Base-by-base conservation (phyloP, 306 rosid species). In the Prunus salicina region DNA sequence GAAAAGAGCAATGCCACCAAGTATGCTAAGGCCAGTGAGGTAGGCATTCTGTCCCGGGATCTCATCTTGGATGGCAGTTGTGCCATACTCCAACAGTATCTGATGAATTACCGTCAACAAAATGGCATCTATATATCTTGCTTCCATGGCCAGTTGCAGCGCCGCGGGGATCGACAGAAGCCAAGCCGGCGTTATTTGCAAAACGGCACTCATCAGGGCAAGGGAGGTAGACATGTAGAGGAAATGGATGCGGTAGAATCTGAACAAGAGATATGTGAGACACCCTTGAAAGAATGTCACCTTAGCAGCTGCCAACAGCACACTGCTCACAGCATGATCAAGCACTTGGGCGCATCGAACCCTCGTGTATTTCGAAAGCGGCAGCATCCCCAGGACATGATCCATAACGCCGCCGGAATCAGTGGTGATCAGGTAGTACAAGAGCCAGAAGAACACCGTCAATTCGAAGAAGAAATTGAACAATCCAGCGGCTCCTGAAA, bases 21-120 rank as follows among this genome's bases (percentile, higher is more conserved):
- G 85, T 52, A 84, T 84, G 79, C 88, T 81, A 12, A 84, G 85
- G 53, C 83, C 83, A 0, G 81, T 81, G 73, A 84, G 64, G 79
- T 84, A 81, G 28, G 85, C 83, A 66, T 64, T 84, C n/a, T 84
- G 85, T 24, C 85, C 83, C 1, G 76, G 88, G 5, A 84, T 84
- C 76, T 84, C 88, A 65, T 78, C 83, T 75, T 84, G 85, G 68
- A 81, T 84, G 2, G 85, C 88, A 20, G 28, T 2, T 12, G 85
- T 74, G 13, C 83, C 85, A 32, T 66, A 81, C 9, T 84, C 85
- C 85, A 84, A 46, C 18, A 81, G n/a, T 52, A 81, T 53, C 52
- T 81, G 85, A 71, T 84, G 88, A 38, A 84, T 7, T 18, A n/a
- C 22, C 2, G 83, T 81, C 46, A 84, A 24, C 52, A 81, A 16